These are phyloP conservation scores for Knufia fluminis DNA, from an alignment of 2,329 filamentous ascomycete genomes.

Conservation along the genomic window DNA sequence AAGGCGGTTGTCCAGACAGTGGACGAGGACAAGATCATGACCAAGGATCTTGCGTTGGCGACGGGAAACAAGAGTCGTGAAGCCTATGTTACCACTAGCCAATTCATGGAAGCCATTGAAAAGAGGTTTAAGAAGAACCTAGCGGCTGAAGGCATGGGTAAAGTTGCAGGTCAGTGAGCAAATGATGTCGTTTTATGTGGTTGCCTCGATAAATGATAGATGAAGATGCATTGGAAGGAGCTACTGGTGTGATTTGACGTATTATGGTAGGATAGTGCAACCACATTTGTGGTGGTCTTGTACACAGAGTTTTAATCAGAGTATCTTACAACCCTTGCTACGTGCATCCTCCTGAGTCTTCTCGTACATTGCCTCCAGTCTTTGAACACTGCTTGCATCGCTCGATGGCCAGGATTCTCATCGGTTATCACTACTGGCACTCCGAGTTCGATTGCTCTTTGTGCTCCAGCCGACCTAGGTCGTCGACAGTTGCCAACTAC, in stretches of 20 bases:
- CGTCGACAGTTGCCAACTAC: too few relatives aligned
- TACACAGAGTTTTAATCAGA: not conserved
- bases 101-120: slow-evolving; percentile 92
- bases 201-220: not conserved
- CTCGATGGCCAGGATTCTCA: too few relatives aligned
- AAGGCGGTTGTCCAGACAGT: slow-evolving; percentile 90
- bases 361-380: too few relatives aligned
- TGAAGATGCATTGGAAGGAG: not conserved
- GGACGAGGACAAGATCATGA: slow-evolving; percentile 92
- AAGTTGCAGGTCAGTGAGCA: slow-evolving; percentile 10
- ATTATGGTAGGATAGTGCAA: too few relatives aligned
- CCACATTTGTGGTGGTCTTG: too few relatives aligned
- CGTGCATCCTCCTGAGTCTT: too few relatives aligned
- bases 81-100: slow-evolving; percentile 81
- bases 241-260: not conserved
- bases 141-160: slow-evolving; percentile 43
- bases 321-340: too few relatives aligned
- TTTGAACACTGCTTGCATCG: too few relatives aligned
- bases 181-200: not conserved
- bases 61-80: slow-evolving; percentile 77
- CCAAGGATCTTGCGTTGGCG: slow-evolving; percentile 94
- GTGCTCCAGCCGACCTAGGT: too few relatives aligned
- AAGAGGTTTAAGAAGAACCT: slow-evolving; percentile 71
- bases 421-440: too few relatives aligned
- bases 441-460: too few relatives aligned